Evolutionary conservation across 1,284 basidiomycete species (phyloP), one percentile per base, ranked within the genome.

Genomic region (Kalmanozyma brasiliensis): DNA sequence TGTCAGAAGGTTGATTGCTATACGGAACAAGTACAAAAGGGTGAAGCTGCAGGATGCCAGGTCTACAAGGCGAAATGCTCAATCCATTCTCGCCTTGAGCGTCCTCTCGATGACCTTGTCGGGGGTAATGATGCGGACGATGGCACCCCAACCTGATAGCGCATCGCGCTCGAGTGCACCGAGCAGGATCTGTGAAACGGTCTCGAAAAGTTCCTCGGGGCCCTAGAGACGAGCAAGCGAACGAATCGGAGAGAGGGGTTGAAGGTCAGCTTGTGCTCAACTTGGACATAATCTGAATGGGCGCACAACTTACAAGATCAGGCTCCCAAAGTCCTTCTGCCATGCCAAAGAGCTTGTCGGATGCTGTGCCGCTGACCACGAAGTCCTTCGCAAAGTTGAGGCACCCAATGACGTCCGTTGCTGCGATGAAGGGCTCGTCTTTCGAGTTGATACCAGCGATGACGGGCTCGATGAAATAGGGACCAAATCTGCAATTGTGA

Each of bases 311-410:
- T 66, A 86, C 86, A 82, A 99, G 85, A 83, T 94, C 92, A 7
- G 94, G 93, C 84, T 99, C 95, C 96, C 96, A 99, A 36, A 99
- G 86, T 6, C 94, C 93, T 84, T 99, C 96, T 36, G 96, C 96
- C 74, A 96, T 90, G 89, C 96, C 96, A 80, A 90, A 98, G 74
- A 99, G 85, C 85, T 98, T 98, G 77, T 89, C 87, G 73, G 90
- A 72, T 19, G 96, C 96, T 3, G 94, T 95, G 14, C 96, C 96
- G 20, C 92, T 89, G 13, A 98, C 95, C 56, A 96, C 93, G 79
- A 99, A 98, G 85, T 98, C 96, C 85, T 94, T 93, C 24, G 93
- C 91, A 82, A 91, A 91, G 85, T 94, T 94, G 63, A 95, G 85
- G 82, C 96, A 98, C 23, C 96, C 96, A 79, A 98, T 97, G 63